Percentiles rank a stretch among this genome's conserved stretches.
Conservation (phyloP, 2,329 filamentous ascomycete genomes). For the Exophiala spinifera region DNA sequence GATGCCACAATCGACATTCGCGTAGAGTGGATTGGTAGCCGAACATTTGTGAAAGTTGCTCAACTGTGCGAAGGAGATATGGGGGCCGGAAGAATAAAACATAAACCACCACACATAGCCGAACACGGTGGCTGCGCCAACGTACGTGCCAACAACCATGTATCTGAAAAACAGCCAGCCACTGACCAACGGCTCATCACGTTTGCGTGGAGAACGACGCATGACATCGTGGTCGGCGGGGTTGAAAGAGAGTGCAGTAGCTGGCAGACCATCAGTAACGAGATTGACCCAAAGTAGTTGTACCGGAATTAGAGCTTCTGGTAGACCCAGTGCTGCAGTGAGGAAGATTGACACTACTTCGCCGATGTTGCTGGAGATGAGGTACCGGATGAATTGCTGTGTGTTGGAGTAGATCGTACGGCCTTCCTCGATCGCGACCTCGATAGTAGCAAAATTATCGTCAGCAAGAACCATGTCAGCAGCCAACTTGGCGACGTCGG, state of each 20-base stretch:
- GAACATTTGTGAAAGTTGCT: conserved; percentile 93
- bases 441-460: conserved; percentile 98
- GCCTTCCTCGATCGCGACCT: conserved; percentile 92
- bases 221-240: conserved; percentile 98
- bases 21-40: conserved; percentile 59
- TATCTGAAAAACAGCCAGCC: conserved; percentile 98
- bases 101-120: conserved; percentile 99
- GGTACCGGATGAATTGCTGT: conserved; percentile 97
- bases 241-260: conserved; percentile 96
- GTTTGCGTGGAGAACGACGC: conserved; percentile 84
- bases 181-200: conserved; percentile 86
- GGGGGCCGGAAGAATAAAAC: conserved; percentile 84
- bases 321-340: conserved; percentile 94
- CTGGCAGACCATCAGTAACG: conserved; percentile 93
- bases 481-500: conserved; percentile 92
- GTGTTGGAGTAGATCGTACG: conserved; percentile 99
- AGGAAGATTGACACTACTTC: conserved; percentile 99
- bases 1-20: conserved; percentile 87
- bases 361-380: conserved; percentile 98
- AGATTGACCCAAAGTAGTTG: conserved; percentile 99
- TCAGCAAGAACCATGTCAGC: conserved; percentile 98
- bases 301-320: conserved; percentile 92
- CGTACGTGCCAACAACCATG: conserved; percentile 91
- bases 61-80: conserved; percentile 87
- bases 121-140: conserved; percentile 88